Evolutionary conservation across 345 rosid species (phyloP), one percentile per base, ranked within the genome.

Genomic region (Pistacia atlantica): DNA sequence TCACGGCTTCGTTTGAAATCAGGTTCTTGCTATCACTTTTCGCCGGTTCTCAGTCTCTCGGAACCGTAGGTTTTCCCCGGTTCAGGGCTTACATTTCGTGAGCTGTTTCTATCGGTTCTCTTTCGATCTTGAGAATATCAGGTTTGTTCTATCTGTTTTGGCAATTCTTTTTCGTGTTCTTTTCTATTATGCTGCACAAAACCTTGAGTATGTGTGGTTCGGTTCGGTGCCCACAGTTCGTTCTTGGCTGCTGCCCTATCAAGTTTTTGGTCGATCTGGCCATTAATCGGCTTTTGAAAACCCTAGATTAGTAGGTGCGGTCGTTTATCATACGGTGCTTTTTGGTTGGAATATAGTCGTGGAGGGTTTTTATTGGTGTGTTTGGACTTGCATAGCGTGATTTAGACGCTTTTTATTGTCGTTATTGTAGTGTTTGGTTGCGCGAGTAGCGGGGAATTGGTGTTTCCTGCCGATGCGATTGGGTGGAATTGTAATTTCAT

Each of bases 401-500:
- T 69, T 58, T 42, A 69, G 54, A 52, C 57, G 49, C 25, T 35
- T 52, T 63, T 11, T 75, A 4, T 64, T 48, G 16, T 64, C 35
- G 16, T 28, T 65, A 54, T 59, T 55, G 22, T 62, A 74, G 57
- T 8, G 58, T 35, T 69, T 60, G 62, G 45, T n/a, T 48, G 54
- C 28, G 76, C 25, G 14, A 63, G 55, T 20, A 76, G 52, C 60
- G 71, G 77, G 76, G 78, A 77, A 42, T 80, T 69, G 76, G 14
- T 69, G 75, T 51, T 54, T 73, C 42, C 59, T 75, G 86, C 82
- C 81, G 70, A 89, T 85, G 93, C 86, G 84, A 83, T 80, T 82
- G 80, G 74, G 76, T 45, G 64, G 77, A 78, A 65, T 82, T 67
- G 46, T 58, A 79, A 76, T 68, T 91, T 89, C 84, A 97, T 94